Percentiles rank a stretch among this genome's conserved stretches.
These are phyloP conservation scores for Mycena galericulata DNA, from an alignment of 768 basidiomycete genomes.

Conservation along the genomic window DNA sequence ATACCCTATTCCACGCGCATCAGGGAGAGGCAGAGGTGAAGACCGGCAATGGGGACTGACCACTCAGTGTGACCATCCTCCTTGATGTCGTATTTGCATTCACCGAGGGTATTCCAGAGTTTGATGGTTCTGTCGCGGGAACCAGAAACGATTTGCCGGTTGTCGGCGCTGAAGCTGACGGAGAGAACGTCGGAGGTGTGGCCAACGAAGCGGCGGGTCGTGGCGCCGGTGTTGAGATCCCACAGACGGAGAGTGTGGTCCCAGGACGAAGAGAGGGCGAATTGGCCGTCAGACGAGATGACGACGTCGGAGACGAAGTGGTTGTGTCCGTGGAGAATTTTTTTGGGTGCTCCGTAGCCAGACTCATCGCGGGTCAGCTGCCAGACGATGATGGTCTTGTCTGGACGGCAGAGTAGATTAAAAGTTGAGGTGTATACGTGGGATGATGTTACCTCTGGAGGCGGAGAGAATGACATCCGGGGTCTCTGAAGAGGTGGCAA, in stretches of 20 bases:
- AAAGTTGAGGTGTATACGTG: constrained; percentile 36
- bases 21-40: constrained; percentile 2
- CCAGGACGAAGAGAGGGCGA: constrained; percentile 99
- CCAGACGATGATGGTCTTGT: constrained; percentile 99
- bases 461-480: constrained; percentile 99
- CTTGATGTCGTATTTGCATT: constrained; percentile 99
- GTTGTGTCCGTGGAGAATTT: constrained; percentile 98
- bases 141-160: constrained; percentile 99
- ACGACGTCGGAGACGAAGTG: constrained; percentile 99
- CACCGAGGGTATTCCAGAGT: constrained; percentile 99
- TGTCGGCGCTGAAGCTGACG: constrained; percentile 99
- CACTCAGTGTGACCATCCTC: constrained; percentile 99
- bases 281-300: constrained; percentile 99
- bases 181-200: constrained; percentile 98
- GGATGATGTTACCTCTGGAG: constrained; percentile 81
- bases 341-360: constrained; percentile 95
- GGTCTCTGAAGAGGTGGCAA: constrained; percentile 98
- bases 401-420: constrained; percentile 57
- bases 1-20: constrained; percentile 73
- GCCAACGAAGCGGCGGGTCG: constrained; percentile 97
- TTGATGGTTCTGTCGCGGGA: constrained; percentile 98
- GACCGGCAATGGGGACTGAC: constrained; percentile 49
- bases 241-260: constrained; percentile 99
- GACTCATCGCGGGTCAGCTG: constrained; percentile 94
- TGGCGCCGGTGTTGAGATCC: constrained; percentile 98